phyloP scores from a whole-genome alignment of 441 rosid species.

The Croton setiger region DNA sequence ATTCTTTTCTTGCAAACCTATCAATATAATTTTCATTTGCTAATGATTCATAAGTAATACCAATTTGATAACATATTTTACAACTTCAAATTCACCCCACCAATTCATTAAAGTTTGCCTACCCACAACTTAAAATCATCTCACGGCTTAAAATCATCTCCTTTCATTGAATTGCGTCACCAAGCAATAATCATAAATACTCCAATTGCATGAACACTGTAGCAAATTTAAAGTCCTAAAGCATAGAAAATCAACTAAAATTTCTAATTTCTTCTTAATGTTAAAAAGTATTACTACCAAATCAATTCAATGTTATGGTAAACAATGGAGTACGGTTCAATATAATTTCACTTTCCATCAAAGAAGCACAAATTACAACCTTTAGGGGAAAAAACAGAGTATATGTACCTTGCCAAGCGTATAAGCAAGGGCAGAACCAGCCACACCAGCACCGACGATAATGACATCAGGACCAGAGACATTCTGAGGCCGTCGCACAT shows the following conservation, averaged over 20 bases:
- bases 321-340: conserved; percentile 2
- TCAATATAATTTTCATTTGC: background rate
- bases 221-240: background rate
- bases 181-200: background rate
- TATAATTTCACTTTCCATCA: background rate
- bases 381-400: background rate
- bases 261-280: too few relatives aligned
- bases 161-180: conserved; percentile 4
- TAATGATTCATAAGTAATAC: background rate
- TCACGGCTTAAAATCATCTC: too few relatives aligned
- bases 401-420: conserved; percentile 39
- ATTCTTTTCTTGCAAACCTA: background rate
- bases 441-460: conserved; percentile 30
- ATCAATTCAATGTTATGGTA: background rate
- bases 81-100: background rate
- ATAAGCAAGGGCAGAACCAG: conserved; percentile 27
- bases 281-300: too few relatives aligned
- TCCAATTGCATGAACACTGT: background rate
- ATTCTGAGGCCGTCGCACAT: conserved; percentile 13
- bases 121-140: conserved; percentile 3
- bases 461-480: conserved; percentile 24
- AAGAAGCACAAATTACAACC: background rate
- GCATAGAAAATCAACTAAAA: background rate
- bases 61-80: background rate
- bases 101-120: conserved; percentile 1